These are phyloP conservation scores for Letharia columbiana DNA, from an alignment of 495 filamentous ascomycete genomes.

Conservation along the genomic window DNA sequence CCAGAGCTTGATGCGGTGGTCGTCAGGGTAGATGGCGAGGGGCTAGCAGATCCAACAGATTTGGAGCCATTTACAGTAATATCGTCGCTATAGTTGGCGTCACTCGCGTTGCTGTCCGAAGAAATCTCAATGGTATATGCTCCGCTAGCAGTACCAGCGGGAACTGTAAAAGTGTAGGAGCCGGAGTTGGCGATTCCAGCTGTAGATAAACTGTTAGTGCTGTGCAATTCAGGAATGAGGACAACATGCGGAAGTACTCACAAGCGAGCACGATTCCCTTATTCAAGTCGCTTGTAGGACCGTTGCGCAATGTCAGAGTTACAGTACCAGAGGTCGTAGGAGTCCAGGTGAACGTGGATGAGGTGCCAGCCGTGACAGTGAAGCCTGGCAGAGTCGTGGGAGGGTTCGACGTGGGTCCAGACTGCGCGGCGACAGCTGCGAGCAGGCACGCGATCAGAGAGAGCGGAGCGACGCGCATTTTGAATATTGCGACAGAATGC, in stretches of 20 bases:
- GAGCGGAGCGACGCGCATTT: slow-evolving; percentile 37
- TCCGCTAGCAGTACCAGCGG: slow-evolving; percentile 35
- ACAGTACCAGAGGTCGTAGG: slow-evolving; percentile 46
- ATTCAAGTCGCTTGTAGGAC: slow-evolving; percentile 36
- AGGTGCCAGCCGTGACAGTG: slow-evolving; percentile 43
- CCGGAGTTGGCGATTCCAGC: slow-evolving; percentile 49
- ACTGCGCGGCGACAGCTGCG: slow-evolving; percentile 32
- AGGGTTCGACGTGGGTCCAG: slow-evolving; percentile 36
- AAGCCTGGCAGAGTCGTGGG: slow-evolving; percentile 45
- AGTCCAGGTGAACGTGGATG: slow-evolving; percentile 48
- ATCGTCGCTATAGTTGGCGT: slow-evolving; percentile 51
- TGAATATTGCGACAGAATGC: slow-evolving; percentile 22
- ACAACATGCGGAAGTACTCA: slow-evolving; percentile 32
- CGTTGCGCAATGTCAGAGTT: slow-evolving; percentile 46
- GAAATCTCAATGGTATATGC: slow-evolving; percentile 53
- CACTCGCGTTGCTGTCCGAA: slow-evolving; percentile 32
- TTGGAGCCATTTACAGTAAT: slow-evolving; percentile 48
- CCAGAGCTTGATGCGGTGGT: slow-evolving; percentile 15
- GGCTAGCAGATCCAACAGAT: slow-evolving; percentile 30
- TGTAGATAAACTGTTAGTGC: slow-evolving; percentile 28
- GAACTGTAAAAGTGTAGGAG: slow-evolving; percentile 47
- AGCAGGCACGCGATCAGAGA: slow-evolving; percentile 34
- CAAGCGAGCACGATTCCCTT: slow-evolving; percentile 44
- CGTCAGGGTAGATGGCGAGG: slow-evolving; percentile 31
- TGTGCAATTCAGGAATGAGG: background rate